These are phyloP conservation scores for Aspergillus baeticus DNA, from an alignment of 495 filamentous ascomycete species.

Conservation along the genomic window DNA sequence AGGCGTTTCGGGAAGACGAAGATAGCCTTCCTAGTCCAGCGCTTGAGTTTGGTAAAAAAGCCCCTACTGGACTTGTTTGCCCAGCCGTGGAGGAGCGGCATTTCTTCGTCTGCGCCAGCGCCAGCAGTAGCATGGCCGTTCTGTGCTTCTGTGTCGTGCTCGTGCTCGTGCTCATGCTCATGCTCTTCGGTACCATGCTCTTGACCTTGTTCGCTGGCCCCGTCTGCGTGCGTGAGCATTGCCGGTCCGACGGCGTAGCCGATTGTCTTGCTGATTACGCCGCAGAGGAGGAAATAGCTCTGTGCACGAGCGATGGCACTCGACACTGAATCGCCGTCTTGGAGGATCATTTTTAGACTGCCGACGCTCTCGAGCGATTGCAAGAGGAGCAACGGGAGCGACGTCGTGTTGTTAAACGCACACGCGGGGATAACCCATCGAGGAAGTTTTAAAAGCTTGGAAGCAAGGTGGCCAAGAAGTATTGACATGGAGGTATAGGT, in stretches of 20 bases:
- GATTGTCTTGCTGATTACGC: constrained; percentile 61
- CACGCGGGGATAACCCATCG: constrained; percentile 65
- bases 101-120: constrained; percentile 46
- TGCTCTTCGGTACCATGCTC: constrained; percentile 12
- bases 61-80: constrained; percentile 19
- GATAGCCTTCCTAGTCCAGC: constrained; percentile 11
- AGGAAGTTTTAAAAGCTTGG: constrained; percentile 54
- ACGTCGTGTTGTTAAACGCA: constrained; percentile 77
- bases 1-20: constrained; percentile 4
- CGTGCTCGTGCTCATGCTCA: background rate
- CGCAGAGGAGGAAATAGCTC: constrained; percentile 66
- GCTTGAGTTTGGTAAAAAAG: background rate
- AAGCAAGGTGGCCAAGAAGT: constrained; percentile 43
- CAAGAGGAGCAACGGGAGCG: constrained; percentile 66
- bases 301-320: constrained; percentile 63
- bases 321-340: constrained; percentile 43
- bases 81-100: constrained; percentile 45
- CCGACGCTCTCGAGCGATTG: constrained; percentile 64
- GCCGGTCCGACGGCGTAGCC: constrained; percentile 65
- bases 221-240: constrained; percentile 32
- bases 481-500: constrained; percentile 57
- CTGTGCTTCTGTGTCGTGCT: constrained; percentile 3
- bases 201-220: background rate
- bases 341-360: constrained; percentile 55
- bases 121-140: background rate